phyloP scores from a whole-genome alignment of 106 monocot genomes.

The Narthecium ossifragum region DNA sequence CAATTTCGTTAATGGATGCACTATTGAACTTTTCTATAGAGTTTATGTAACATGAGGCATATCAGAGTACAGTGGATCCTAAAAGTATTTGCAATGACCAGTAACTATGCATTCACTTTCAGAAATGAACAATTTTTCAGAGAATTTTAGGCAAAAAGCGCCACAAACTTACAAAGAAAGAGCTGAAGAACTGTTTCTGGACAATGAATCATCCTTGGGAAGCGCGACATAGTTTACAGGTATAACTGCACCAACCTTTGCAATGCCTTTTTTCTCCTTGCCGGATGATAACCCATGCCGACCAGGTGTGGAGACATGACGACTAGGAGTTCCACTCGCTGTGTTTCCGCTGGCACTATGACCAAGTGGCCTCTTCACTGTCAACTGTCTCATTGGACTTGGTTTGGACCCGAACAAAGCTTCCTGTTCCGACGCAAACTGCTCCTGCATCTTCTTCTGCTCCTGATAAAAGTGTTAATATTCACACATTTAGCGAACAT shows the following conservation, averaged over 20 bases:
- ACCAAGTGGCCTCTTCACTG: constrained; percentile 69
- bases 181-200: constrained; percentile 7
- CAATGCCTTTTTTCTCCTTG: constrained; percentile 41
- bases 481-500: too few relatives aligned
- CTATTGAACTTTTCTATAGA: too few relatives aligned
- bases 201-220: constrained; percentile 43
- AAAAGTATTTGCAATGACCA: too few relatives aligned
- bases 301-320: constrained; percentile 44
- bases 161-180: too few relatives aligned
- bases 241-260: constrained; percentile 15
- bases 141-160: too few relatives aligned
- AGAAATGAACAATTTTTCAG: too few relatives aligned
- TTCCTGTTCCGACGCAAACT: constrained; percentile 66
- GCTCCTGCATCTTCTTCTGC: constrained; percentile 79
- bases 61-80: too few relatives aligned
- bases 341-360: constrained; percentile 61
- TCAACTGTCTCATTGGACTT: constrained; percentile 56
- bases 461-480: too few relatives aligned
- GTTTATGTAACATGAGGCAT: too few relatives aligned
- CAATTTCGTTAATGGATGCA: too few relatives aligned
- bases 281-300: constrained; percentile 33
- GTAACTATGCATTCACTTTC: too few relatives aligned
- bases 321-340: constrained; percentile 43
- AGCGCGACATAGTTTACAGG: constrained; percentile 82
- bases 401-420: constrained; percentile 60